Conservation (phyloP, 306 rosid genomes). For the Medicago lupulina region DNA sequence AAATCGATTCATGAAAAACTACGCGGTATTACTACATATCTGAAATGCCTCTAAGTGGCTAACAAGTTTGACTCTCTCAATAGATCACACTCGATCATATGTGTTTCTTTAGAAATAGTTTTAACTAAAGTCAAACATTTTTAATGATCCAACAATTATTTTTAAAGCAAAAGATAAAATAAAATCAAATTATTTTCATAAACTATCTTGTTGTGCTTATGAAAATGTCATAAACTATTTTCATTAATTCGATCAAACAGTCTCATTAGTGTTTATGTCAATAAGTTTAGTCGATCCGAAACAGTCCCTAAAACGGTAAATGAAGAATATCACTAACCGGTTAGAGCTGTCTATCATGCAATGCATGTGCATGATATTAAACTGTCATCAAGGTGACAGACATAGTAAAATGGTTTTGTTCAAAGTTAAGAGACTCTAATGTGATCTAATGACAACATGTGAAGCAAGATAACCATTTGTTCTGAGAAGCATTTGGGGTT, state of each 20-base stretch:
- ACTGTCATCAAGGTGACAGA: constrained; percentile 19
- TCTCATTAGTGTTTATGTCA: too few relatives aligned
- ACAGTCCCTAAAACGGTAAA: background rate
- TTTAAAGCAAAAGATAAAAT: too few relatives aligned
- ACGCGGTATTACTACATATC: background rate
- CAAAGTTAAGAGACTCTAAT: constrained; percentile 8
- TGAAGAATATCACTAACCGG: constrained; percentile 5
- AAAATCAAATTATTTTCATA: too few relatives aligned
- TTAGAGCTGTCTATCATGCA: background rate
- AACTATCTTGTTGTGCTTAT: too few relatives aligned
- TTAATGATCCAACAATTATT: too few relatives aligned
- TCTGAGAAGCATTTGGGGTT: background rate
- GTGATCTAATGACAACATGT: constrained; percentile 53
- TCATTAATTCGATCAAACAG: too few relatives aligned
- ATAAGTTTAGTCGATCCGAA: too few relatives aligned
- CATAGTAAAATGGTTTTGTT: constrained; percentile 22
- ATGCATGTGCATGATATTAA: constrained; percentile 3
- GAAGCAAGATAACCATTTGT: constrained; percentile 65
- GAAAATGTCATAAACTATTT: too few relatives aligned
- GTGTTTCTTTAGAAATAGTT: too few relatives aligned
- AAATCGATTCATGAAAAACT: background rate
- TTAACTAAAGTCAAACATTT: too few relatives aligned
- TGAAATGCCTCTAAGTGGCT: background rate
- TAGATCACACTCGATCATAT: too few relatives aligned
- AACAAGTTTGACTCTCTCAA: background rate